Evolutionary conservation across 352 stramenopile species (phyloP).

Genomic region (Pythium guiyangense): DNA sequence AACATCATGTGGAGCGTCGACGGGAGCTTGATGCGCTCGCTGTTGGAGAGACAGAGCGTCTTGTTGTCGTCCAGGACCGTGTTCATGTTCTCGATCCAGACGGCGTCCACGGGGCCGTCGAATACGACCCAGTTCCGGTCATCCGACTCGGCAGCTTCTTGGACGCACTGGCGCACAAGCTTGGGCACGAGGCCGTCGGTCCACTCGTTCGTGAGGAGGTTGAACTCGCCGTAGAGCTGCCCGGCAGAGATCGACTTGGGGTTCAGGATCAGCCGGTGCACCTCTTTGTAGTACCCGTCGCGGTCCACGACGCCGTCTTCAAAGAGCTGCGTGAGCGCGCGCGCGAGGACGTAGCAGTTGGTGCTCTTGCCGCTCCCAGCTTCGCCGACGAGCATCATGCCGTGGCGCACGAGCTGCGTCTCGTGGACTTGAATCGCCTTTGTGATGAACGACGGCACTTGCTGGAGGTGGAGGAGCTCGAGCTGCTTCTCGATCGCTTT

Average conservation of each 20-base stretch:
- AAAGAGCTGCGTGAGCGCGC: slow-evolving; percentile 67
- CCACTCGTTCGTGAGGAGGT: slow-evolving; percentile 93
- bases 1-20: slow-evolving; percentile 92
- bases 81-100: slow-evolving; percentile 94
- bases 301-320: slow-evolving; percentile 79
- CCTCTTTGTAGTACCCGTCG: slow-evolving; percentile 86
- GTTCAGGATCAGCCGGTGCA: slow-evolving; percentile 89
- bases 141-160: slow-evolving; percentile 71
- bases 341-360: slow-evolving; percentile 71
- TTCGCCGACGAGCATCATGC: slow-evolving; percentile 94
- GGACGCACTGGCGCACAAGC: slow-evolving; percentile 87
- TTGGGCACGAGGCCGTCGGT: slow-evolving; percentile 91
- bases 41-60: slow-evolving; percentile 82
- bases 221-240: slow-evolving; percentile 94
- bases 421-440: slow-evolving; percentile 90
- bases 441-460: slow-evolving; percentile 80
- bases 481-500: slow-evolving; percentile 85
- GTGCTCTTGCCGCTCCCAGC: slow-evolving; percentile 88
- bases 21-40: slow-evolving; percentile 84
- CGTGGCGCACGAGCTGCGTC: slow-evolving; percentile 89
- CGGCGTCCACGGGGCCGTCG: slow-evolving; percentile 87
- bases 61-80: slow-evolving; percentile 89
- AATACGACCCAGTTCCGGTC: slow-evolving; percentile 91
- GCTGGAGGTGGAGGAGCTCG: slow-evolving; percentile 67
- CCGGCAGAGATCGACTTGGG: slow-evolving; percentile 96